Base-by-base conservation (phyloP, 129 eudicot genomes). In the Kitagawia praeruptora region DNA sequence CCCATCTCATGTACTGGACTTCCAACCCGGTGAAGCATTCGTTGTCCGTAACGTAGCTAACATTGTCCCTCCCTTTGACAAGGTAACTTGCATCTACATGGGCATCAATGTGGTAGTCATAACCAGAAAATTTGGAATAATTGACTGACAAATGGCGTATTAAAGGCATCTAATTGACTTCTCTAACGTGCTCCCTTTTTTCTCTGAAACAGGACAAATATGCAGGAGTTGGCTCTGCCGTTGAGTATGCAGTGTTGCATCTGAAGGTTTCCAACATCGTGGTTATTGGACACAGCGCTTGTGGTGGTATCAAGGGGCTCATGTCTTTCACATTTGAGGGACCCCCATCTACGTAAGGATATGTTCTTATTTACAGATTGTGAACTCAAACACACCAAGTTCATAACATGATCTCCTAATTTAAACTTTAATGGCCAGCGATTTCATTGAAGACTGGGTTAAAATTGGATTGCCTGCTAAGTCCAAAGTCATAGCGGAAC, bases 291-390 rank as follows among this genome's bases (percentile, higher is more conserved):
- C 99, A 96, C 81, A 96, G 99, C 80, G 83, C 84, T 23, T 96
- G 99, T 81, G 99, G 99, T 82, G 99, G 99, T 67, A 92, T 96
- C 76, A 96, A 92, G 84, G 99, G 99, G 77, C 96, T 96, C 86
- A 92, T 96, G 99, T 88, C 99, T 49, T 85, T 96, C 90, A 88
- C 96, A 25, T 90, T 83, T 28, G 96, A 90, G 39, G 97, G 97
- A 71, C 84, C 91, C 61, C 78, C 66, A 77, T 10, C 84, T 51
- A 94, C 98, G 98, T 94, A 88, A 86, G 84, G 19, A 67, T 67
- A 31, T 28, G 5, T 66, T 5, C 34, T 23, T 25, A 8, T 6
- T 75, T 34, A 19, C 38, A 47, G 4, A 21, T 25, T 74, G 8
- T 73, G 76, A 4, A 25, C 10, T 46, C 13, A 45, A 74, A 21